These are phyloP conservation scores for Starmera stellimalicola DNA, from an alignment of 1,139 yeast genomes.

Conservation along the genomic window DNA sequence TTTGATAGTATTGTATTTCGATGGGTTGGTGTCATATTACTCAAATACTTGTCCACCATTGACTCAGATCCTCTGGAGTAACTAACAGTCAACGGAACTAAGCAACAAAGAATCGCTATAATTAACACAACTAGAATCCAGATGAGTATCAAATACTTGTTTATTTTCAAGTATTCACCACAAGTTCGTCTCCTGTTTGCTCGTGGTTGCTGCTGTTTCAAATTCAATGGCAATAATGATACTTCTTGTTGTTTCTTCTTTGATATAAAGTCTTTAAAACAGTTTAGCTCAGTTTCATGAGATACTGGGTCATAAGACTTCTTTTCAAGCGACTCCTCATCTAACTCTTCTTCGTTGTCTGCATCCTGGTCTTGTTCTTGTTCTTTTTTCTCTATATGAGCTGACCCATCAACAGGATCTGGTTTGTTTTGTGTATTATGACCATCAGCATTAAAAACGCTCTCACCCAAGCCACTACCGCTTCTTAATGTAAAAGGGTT, in stretches of 20 bases:
- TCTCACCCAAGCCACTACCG: neutral
- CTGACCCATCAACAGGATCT: neutral
- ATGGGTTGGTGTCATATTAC: slow-evolving; percentile 11
- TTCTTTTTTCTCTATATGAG: neutral
- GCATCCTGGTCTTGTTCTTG: neutral
- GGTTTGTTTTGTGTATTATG: neutral
- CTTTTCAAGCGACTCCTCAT: neutral
- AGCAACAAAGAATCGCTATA: slow-evolving; percentile 12
- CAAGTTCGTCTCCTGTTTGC: too few relatives aligned
- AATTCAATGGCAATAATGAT: neutral
- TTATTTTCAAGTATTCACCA: slow-evolving; percentile 1
- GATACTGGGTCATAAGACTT: slow-evolving; percentile 4
- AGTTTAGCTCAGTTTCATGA: slow-evolving; percentile 14
- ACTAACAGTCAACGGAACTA: slow-evolving; percentile 14
- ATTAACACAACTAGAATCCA: slow-evolving; percentile 15
- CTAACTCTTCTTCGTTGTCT: neutral
- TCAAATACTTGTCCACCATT: slow-evolving; percentile 12
- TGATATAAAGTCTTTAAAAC: neutral
- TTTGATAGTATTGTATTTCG: slow-evolving; percentile 8
- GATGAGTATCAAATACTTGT: slow-evolving; percentile 8
- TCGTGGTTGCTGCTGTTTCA: neutral
- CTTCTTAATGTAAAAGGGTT: neutral
- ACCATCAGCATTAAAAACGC: neutral
- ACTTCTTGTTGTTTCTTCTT: neutral
- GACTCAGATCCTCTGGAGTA: slow-evolving; percentile 17